Percentiles rank a stretch among this genome's conserved stretches.
phyloP scores from a whole-genome alignment of 2,329 filamentous ascomycete genomes.

The Colletotrichum sansevieriae region DNA sequence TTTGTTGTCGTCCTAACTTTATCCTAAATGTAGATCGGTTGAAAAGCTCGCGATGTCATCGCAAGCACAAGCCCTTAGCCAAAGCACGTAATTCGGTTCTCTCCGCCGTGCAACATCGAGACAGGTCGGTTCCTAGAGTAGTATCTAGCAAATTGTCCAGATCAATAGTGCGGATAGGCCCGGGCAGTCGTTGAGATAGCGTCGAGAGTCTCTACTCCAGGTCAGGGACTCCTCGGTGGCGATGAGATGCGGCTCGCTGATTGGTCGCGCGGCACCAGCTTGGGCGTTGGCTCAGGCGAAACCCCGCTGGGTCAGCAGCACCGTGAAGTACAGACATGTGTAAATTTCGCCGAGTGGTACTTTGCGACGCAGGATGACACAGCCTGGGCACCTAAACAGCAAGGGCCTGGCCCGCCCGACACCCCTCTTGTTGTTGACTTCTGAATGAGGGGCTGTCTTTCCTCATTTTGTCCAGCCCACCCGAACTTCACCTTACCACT shows the following conservation, averaged over 20 bases:
- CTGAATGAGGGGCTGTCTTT: constrained; percentile 43
- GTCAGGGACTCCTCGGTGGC: constrained; percentile 37
- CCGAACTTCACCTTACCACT: constrained; percentile 39
- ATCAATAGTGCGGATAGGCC: constrained; percentile 31
- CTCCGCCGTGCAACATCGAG: background rate
- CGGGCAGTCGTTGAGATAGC: constrained; percentile 24
- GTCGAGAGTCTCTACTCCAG: constrained; percentile 17
- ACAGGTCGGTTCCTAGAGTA: background rate
- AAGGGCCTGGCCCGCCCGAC: constrained; percentile 41
- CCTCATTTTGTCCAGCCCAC: constrained; percentile 43
- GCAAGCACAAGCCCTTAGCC: too few species aligned
- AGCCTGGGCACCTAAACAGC: constrained; percentile 39
- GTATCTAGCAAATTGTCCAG: constrained; percentile 6
- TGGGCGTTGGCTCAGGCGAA: constrained; percentile 30
- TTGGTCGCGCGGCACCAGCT: constrained; percentile 33
- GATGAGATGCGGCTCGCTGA: constrained; percentile 27
- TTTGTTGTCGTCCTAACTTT: constrained; percentile 21
- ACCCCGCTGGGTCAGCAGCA: constrained; percentile 25
- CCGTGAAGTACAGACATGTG: constrained; percentile 7
- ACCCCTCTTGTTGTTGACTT: constrained; percentile 43
- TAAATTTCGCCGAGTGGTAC: constrained; percentile 20
- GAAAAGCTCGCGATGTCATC: constrained; percentile 2
- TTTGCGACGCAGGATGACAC: constrained; percentile 23
- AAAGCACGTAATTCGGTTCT: too few species aligned
- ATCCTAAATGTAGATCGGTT: constrained; percentile 9